Base-by-base conservation (phyloP, 495 filamentous ascomycete species). In the Daldinia caldariorum region DNA sequence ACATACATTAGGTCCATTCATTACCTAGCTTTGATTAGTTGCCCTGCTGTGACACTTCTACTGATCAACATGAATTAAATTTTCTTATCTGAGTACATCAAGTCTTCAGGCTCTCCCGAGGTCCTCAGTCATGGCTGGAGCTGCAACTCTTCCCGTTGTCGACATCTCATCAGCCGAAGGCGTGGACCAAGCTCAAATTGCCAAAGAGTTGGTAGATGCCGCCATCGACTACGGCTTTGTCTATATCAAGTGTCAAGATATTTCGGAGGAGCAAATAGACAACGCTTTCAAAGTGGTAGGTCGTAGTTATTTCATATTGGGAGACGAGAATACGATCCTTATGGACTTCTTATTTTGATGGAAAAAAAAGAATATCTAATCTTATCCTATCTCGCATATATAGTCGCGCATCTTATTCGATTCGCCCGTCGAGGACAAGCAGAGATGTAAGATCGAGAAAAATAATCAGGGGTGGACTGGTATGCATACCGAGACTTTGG, bases 381-480 rank as follows among this genome's bases (percentile, higher is more conserved):
- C 31, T 66, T 35, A 41, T 34, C 45, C 18, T 39, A 63, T 53
- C 26, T 5, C 45, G 38, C 41, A 49, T 38, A 49, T 39, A 68
- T 66, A 94, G 93, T 94, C 92, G 22, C 88, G 86, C 73, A 83
- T 83, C 61, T 92, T 98, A 77, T 97, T 98, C 79, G 79, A 81
- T 0, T 89, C 89, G 8, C 89, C 93, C 0, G 61, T 80, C 0
- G 84, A 87, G 59, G 91, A 93, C 61, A 98, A 97, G 79, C 82
- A 88, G 55, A 79, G 80, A 69, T 95, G 89, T 76, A 83, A 84
- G 18, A 95, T 97, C 61, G 83, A 88, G 63, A 84, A 87, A 43
- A 91, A 90, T 79, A 97, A 98, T 69, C 87, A 88, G 35, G 95
- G 94, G 22, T 99, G 95, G 95, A 87, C 89, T 2, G 87, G 87